Evolutionary conservation across 2,329 filamentous ascomycete genomes (phyloP), one percentile per base, ranked within the genome.

Genomic region (Scedosporium aurantiacum): DNA sequence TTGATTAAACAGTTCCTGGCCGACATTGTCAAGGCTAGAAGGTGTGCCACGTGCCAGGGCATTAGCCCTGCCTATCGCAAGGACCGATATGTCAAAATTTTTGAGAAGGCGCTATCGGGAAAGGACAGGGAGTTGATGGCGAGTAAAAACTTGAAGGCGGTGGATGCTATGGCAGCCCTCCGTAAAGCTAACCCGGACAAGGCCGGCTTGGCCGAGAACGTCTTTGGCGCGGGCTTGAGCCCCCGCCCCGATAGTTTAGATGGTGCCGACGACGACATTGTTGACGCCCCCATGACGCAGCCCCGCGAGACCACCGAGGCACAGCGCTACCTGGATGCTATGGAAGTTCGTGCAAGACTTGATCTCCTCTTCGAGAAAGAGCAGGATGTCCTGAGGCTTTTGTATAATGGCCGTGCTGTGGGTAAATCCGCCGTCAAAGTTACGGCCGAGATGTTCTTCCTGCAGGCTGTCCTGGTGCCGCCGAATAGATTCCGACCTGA

Each of bases 401-500:
- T 99, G 4, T 99, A 97, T 75, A 88, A 86, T 70, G 88, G 90
- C 18, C 86, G 88, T 62, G 84, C 87, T 4, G 72, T 73, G 7
- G 77, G 80, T 4, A 86, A 83, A 70, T 83, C 80, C 61, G 75
- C 79, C 43, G 74, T 75, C 5, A 76, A 76, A 18, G 78, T 91
- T n/a, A 85, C 78, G 2, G 84, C 90, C 1, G 89, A 96, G 66
- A 96, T 97, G 86, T 97, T 99, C 75, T 99, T 99, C 75, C 79
- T 97, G 62, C 86, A 89, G 62, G 87, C 86, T 41, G 78, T 99
- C 60, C 79, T 97, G 14, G 91, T 99, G 0, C 91, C 95, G 1
- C 94, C 94, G 2, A 99, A 96, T 71, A 88, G 87, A 67, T 99
- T 88, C 72, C 86, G 94, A 47, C 92, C 94, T 12, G 91, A 95